Base-by-base conservation (phyloP, 1,139 yeast genomes). In the Saccharomyces hybrid region DNA sequence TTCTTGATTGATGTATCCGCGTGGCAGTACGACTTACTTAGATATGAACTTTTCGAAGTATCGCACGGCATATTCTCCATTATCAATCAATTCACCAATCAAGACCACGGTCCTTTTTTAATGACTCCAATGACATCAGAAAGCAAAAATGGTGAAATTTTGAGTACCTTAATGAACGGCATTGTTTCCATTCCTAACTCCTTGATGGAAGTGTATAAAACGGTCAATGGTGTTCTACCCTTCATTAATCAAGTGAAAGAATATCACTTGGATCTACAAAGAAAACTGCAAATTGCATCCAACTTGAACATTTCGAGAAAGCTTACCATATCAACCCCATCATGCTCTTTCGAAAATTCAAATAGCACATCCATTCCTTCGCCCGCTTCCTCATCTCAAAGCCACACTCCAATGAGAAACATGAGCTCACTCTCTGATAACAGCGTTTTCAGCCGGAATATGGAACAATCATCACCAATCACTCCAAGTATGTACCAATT, bases 71-170 rank as follows among this genome's bases (percentile, higher is more conserved):
- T 67, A 28, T 67, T 66, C 48, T 59, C 68, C 11, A 53, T 68
- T 9, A 62, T 68, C 51, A 66, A 67, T 49, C 62, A 62, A 56
- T 68, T 68, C 52, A 65, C 67, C 1, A 61, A 59, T 14, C 69
- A 64, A 48, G 70, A 67, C 28, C 68, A 67, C 54, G 67, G 68
- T 14, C 67, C 70, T n/a, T 61, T 68, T 38, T 54, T 68, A 48
- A 63, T 62, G 53, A 57, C 68, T 5, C 70, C 71, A 23, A 53
- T 56, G 29, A 62, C 68, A n/a, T 54, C 67, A 7, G 34, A 62
- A 3, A 54, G 61, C 1, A 62, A 62, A 52, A 67, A 65, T 54
- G 59, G 62, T 32, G 60, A 60, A 53, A 52, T 67, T 23, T 59
- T 65, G 11, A 66, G 59, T 46, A 57, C 65, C 5, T 64, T 65